Evolutionary conservation across 805 yeast genomes (phyloP).

Genomic region (Torulaspora delbrueckii): DNA sequence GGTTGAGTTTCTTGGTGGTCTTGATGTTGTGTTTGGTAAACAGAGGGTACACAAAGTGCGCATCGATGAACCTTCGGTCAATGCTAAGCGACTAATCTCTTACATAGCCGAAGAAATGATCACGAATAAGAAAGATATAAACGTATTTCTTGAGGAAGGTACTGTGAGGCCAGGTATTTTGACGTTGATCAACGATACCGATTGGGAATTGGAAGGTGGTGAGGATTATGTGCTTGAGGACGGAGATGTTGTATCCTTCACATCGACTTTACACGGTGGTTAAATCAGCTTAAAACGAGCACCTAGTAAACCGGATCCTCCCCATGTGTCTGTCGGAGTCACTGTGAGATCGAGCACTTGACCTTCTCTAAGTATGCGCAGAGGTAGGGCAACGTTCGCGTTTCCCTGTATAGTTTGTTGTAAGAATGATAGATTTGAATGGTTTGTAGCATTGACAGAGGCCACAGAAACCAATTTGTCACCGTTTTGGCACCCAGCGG

Average conservation of each 20-base stretch:
- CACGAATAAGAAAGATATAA: slow-evolving; percentile 55
- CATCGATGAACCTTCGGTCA: slow-evolving; percentile 39
- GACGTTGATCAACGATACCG: slow-evolving; percentile 88
- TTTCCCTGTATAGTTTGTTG: slow-evolving; percentile 42
- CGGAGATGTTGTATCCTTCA: slow-evolving; percentile 77
- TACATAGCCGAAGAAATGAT: slow-evolving; percentile 52
- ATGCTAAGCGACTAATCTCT: slow-evolving; percentile 48
- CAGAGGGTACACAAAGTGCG: slow-evolving; percentile 49
- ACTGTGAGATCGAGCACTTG: slow-evolving; percentile 31
- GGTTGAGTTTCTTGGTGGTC: slow-evolving; percentile 63
- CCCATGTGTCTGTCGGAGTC: slow-evolving; percentile 53
- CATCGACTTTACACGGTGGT: slow-evolving; percentile 95
- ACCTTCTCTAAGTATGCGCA: slow-evolving; percentile 34
- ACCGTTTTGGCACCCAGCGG: slow-evolving; percentile 48
- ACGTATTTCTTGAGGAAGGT: slow-evolving; percentile 76
- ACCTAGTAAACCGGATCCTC: slow-evolving; percentile 65
- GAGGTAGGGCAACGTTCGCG: slow-evolving; percentile 28
- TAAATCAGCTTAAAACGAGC: slow-evolving; percentile 52
- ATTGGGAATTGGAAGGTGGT: slow-evolving; percentile 94
- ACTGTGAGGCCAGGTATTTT: slow-evolving; percentile 87
- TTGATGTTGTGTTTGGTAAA: slow-evolving; percentile 70
- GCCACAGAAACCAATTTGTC: slow-evolving; percentile 59
- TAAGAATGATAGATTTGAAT: slow-evolving; percentile 44
- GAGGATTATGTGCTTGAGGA: slow-evolving; percentile 71
- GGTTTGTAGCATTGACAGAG: slow-evolving; percentile 50